Conservation (phyloP, 1,139 yeast genomes). For the Suhomyces chickasaworum region DNA sequence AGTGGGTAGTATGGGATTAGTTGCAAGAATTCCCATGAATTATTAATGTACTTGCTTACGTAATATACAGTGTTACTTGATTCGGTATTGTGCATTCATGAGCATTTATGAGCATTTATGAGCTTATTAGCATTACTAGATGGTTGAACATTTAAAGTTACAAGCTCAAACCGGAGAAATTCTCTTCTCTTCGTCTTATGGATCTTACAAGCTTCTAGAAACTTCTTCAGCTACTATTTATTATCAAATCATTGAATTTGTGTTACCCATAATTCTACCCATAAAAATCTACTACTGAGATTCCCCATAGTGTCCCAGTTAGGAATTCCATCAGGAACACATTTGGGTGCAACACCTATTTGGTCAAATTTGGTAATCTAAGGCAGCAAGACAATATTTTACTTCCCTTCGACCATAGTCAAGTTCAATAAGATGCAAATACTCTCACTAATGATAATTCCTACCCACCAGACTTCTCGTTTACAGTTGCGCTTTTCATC, state of each 20-base stretch:
- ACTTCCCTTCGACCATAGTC: too few relatives aligned
- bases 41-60: background rate
- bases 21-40: background rate
- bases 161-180: background rate
- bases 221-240: too few relatives aligned
- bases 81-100: background rate
- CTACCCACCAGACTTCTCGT: background rate
- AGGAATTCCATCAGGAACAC: background rate
- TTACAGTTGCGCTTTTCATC: background rate
- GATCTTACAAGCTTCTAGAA: too few relatives aligned
- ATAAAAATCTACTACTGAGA: too few relatives aligned
- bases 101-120: slow-evolving; percentile 1
- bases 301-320: too few relatives aligned
- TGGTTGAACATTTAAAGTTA: background rate
- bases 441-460: too few relatives aligned
- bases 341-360: background rate
- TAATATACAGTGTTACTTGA: background rate
- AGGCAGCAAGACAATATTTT: too few relatives aligned
- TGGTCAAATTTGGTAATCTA: too few relatives aligned
- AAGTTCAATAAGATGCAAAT: background rate
- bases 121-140: background rate
- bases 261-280: too few relatives aligned
- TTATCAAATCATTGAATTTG: too few relatives aligned
- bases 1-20: background rate
- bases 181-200: background rate